Base-by-base conservation (phyloP, 73 alveolate genomes). In the Paramecium pentaurelia region DNA sequence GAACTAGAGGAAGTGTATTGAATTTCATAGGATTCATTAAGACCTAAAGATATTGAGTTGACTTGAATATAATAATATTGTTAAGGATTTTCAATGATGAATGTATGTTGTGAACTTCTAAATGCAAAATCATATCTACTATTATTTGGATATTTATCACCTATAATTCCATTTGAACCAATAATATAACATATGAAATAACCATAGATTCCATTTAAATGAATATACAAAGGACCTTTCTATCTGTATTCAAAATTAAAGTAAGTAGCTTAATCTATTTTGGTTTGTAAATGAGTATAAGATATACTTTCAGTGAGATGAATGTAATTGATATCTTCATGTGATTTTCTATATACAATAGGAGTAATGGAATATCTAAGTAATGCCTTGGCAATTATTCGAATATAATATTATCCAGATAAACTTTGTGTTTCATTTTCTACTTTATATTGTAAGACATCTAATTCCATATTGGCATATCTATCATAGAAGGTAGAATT, bases 381-480 rank as follows among this genome's bases (percentile, higher is more conserved):
- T 44, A 80, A 25, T 2, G 91, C 36, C 6, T 64, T 40, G 8
- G 91, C 47, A 0, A 42, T 6, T 8, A 49, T 37, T 30, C 60
- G 10, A 80, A 80, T 80, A 14, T 80, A 80, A 47, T 45, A 45
- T 6, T 45, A 6, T 1, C 71, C 51, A 4, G 30, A 8, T 44
- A 80, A 36, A n/a, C 44, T 47, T 1, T 18, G 3, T 7, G 30
- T 54, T 16, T 16, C 30, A 54, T 12, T n/a, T 3, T 34, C 84
- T 32, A 27, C 3, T 10, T 80, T 44, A 20, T 42, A 80, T 32
- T 44, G 12, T 6, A 80, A 16, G 8, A 47, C 47, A 80, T 80
- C 91, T 12, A 80, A 42, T 25, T 80, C 91, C 91, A 42, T 44
- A 80, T 40, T 80, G n/a, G 73, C 91, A 14, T 4, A 14, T 14